A percentile compares a stretch with the other conserved stretches of the same genome.
These are phyloP conservation scores for Neofusicoccum laricinum DNA, from an alignment of 2,329 filamentous ascomycete genomes.

Conservation along the genomic window DNA sequence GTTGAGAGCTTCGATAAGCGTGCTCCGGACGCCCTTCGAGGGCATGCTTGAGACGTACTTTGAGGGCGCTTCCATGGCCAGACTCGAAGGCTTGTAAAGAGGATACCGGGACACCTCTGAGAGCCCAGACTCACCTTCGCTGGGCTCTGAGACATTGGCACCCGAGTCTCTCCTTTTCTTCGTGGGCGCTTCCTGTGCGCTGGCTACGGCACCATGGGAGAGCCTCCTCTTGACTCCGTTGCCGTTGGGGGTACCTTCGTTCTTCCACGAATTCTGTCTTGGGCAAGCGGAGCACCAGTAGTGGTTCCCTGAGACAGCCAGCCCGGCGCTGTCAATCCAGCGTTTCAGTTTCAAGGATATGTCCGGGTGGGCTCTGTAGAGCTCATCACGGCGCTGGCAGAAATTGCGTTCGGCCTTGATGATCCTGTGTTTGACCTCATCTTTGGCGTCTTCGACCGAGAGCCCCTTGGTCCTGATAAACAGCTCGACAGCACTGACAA, in stretches of 20 bases:
- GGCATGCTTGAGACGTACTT: background rate
- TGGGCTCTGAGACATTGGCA: background rate
- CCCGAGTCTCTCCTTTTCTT: background rate
- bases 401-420: background rate
- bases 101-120: background rate
- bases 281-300: background rate
- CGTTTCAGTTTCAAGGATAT: background rate
- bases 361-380: background rate
- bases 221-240: no score
- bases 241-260: background rate
- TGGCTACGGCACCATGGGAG: no score
- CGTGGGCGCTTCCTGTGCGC: background rate
- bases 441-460: background rate
- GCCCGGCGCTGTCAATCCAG: background rate
- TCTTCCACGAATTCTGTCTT: background rate
- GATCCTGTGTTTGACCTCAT: background rate
- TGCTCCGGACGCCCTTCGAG: background rate
- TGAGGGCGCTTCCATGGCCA: background rate
- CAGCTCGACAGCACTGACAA: background rate
- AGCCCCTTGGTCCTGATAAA: background rate
- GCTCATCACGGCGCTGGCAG: background rate
- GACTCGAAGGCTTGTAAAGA: background rate
- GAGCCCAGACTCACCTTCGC: background rate
- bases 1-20: conserved; percentile 71
- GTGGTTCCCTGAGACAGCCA: background rate